Base-by-base conservation (phyloP, 2,329 filamentous ascomycete genomes). In the Epichloe sylvatica region DNA sequence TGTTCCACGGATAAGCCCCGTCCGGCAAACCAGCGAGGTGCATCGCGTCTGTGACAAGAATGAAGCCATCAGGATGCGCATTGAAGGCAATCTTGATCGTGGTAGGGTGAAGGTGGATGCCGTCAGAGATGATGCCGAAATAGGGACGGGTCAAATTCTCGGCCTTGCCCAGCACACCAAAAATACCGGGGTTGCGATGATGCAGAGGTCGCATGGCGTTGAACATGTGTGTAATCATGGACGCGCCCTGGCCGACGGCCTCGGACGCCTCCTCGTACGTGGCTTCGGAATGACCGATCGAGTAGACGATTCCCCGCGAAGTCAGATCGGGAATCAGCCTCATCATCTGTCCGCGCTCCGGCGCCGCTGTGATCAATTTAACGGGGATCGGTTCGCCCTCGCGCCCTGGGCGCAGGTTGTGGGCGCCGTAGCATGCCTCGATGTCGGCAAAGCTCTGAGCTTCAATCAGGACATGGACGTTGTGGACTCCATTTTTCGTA, bases 21-120 rank as follows among this genome's bases (percentile, higher is more conserved):
- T 95, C 89, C 0, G 85, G 84, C 49, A 94, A 72, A 1, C 90
- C 90, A 19, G 86, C 83, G 15, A 94, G 75, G 56, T 86, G 82
- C 87, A 94, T 94, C 5, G 89, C 89, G 65, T 96, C 90, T 0
- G 90, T 95, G 42, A 96, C 89, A 5, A 96, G 77, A 52, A 95
- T 84, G 59, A 92, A 82, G 0, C 90, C 90, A 4, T 83, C 77
- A 0, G 87, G 88, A 60, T 95, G 86, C 0, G 88, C 83, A 56
- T 86, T 86, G 70, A 83, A 94, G 2, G 90, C 89, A 52, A 95
- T 91, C 64, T 89, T 90, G 66, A 95, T 80, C 0, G 85, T 86
- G 1, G 87, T 90, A 0, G 88, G 86, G 58, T 95, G 89, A 34
- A 95, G 72, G 63, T 96, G 90, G 54, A 94, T 88, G 19, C 90